Conservation (phyloP, 169 alveolate species). For the Plasmodium malariae region DNA sequence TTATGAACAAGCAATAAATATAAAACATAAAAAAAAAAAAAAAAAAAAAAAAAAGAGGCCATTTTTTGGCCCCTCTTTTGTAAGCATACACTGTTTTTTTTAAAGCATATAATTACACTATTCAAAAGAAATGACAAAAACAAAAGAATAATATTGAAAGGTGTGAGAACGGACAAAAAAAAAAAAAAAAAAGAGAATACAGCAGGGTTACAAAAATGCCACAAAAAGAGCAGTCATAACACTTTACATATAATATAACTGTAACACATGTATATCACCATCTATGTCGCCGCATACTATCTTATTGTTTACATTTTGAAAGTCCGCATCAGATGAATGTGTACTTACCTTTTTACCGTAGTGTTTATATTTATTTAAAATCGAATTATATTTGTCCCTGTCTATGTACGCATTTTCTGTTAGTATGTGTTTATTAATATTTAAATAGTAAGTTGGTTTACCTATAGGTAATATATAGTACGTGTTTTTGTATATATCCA, state of each 20-base stretch:
- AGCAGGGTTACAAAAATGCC: no score
- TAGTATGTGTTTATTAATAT: slow-evolving; percentile 37
- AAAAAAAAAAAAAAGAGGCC: no score
- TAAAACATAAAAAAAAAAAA: no score
- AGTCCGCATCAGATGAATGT: slow-evolving; percentile 21
- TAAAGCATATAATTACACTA: no score
- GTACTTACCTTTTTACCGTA: slow-evolving; percentile 29
- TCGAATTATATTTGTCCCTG: slow-evolving; percentile 41
- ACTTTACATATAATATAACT: slow-evolving; percentile 35
- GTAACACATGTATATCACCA: slow-evolving; percentile 60
- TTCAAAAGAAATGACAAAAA: no score
- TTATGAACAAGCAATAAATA: no score
- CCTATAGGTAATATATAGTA: slow-evolving; percentile 52
- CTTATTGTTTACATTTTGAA: slow-evolving; percentile 54
- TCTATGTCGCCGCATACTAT: slow-evolving; percentile 72
- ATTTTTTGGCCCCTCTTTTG: no score
- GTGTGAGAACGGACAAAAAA: no score
- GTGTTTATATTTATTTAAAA: slow-evolving; percentile 39
- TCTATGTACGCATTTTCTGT: slow-evolving; percentile 41
- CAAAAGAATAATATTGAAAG: no score
- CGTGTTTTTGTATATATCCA: slow-evolving; percentile 67
- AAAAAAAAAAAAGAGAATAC: no score
- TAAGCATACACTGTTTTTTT: no score
- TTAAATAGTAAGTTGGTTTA: slow-evolving; percentile 70
- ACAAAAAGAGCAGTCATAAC: no score